Percentiles rank a stretch among this genome's conserved stretches.
Evolutionary conservation across 495 filamentous ascomycete genomes (phyloP).

Genomic region (Tetracladium setigerum): DNA sequence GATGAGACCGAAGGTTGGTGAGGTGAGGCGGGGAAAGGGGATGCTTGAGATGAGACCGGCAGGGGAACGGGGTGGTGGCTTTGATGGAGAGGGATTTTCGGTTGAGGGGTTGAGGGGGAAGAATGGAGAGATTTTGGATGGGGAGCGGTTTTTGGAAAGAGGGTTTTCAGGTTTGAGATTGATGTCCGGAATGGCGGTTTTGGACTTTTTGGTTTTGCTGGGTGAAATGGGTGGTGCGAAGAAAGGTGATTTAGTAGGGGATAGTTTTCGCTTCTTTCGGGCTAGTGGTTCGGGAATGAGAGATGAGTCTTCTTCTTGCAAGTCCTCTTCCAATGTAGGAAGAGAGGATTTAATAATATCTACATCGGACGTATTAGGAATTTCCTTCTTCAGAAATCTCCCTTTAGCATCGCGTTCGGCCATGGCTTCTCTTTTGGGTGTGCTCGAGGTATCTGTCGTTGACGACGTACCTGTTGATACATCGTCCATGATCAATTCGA

Average conservation of each 20-base stretch:
- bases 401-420: neutral
- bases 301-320: neutral
- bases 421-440: too few species aligned
- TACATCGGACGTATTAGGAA: too few species aligned
- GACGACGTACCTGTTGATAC: too few species aligned
- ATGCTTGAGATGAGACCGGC: conserved; percentile 52
- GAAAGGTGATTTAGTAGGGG: conserved; percentile 31
- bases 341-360: too few species aligned
- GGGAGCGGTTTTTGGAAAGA: too few species aligned
- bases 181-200: conserved; percentile 12
- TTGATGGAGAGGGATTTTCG: neutral
- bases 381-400: neutral
- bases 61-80: conserved; percentile 24
- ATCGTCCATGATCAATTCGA: too few species aligned
- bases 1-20: conserved; percentile 63
- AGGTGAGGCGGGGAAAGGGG: conserved; percentile 61
- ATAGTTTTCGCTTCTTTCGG: conserved; percentile 11
- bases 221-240: conserved; percentile 22
- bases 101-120: neutral
- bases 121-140: too few species aligned
- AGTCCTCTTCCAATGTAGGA: too few species aligned
- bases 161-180: neutral
- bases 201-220: conserved; percentile 3
- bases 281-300: neutral
- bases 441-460: too few species aligned